Evolutionary conservation across 2,329 filamentous ascomycete species (phyloP).

Genomic region (Dactylellina leptospora): DNA sequence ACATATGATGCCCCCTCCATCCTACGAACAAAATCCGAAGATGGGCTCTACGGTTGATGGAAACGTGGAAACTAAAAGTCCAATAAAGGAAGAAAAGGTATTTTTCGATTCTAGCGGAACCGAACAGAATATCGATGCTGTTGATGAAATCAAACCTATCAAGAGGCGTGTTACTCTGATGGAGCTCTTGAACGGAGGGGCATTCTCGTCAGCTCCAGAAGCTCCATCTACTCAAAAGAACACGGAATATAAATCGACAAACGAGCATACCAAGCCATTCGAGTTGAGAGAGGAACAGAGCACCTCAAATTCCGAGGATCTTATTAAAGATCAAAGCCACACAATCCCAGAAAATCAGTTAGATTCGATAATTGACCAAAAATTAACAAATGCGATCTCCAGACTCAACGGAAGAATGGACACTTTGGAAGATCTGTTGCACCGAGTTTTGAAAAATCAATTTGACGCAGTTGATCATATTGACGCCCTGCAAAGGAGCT

Average conservation of each 20-base stretch:
- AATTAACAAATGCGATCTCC: neutral
- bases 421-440: constrained; percentile 11
- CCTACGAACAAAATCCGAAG: too few species aligned
- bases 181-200: constrained; percentile 21
- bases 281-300: neutral
- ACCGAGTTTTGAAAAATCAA: constrained; percentile 35
- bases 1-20: too few species aligned
- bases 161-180: constrained; percentile 22
- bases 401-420: constrained; percentile 6
- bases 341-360: neutral
- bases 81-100: too few species aligned
- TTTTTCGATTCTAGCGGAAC: too few species aligned
- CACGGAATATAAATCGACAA: neutral
- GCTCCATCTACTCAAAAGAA: neutral
- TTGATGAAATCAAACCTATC: neutral
- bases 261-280: neutral
- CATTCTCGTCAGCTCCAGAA: neutral
- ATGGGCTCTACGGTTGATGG: too few species aligned
- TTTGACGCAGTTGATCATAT: neutral
- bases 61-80: too few species aligned
- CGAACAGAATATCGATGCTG: too few species aligned
- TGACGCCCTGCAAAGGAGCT: constrained; percentile 4
- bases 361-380: neutral
- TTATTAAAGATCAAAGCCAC: too few species aligned
- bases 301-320: neutral